phyloP scores from a whole-genome alignment of 148 eudicot genomes.

The Persicaria tinctoria region DNA sequence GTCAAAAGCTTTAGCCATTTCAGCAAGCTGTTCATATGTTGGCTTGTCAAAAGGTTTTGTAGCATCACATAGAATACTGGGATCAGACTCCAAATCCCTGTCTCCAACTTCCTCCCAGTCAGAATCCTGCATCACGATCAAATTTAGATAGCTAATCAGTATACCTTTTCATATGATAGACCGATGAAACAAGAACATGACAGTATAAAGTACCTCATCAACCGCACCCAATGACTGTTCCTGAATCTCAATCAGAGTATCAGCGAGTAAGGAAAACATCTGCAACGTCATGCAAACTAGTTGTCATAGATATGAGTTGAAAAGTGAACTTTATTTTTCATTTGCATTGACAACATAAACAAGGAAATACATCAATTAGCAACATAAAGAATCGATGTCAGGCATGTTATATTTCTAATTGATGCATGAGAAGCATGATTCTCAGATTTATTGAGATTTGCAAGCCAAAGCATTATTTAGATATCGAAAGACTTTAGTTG shows the following conservation, averaged over 20 bases:
- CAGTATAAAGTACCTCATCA: conserved; percentile 45
- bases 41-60: conserved; percentile 42
- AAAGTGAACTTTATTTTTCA: not conserved
- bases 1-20: conserved; percentile 67
- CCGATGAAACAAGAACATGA: not conserved
- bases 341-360: not conserved
- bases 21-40: conserved; percentile 58
- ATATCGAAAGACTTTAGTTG: not conserved
- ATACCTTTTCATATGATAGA: not conserved
- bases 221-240: conserved; percentile 64
- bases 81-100: conserved; percentile 42
- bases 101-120: conserved; percentile 90
- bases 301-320: not conserved
- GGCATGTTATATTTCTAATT: not conserved
- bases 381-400: not conserved
- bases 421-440: not conserved
- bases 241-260: conserved; percentile 75
- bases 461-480: not conserved
- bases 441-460: not conserved
- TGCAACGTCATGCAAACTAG: conserved; percentile 17
- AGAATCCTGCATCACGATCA: conserved; percentile 54
- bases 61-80: conserved; percentile 31
- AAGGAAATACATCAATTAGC: not conserved
- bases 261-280: conserved; percentile 82
- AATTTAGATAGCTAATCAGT: not conserved